phyloP scores from a whole-genome alignment of 2,329 filamentous ascomycete genomes.

The Hypoxylon sp. region DNA sequence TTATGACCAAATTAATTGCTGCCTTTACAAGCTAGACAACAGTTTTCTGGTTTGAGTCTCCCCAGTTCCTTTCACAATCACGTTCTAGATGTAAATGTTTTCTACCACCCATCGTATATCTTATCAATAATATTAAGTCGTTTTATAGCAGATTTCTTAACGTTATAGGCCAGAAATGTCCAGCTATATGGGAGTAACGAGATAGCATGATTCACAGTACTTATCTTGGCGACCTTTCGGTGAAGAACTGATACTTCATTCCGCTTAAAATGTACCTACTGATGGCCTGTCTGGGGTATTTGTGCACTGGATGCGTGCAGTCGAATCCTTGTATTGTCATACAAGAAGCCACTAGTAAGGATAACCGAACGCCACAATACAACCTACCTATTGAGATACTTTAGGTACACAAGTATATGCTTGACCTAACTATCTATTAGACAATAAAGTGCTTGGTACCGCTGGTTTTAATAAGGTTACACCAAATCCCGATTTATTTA shows the following conservation, averaged over 20 bases:
- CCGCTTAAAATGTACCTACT: not conserved
- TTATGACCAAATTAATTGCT: not conserved
- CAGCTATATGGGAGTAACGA: not conserved
- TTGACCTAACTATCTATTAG: not conserved
- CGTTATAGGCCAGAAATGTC: not conserved
- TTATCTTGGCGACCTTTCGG: not conserved
- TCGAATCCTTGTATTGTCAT: slow-evolving; percentile 6
- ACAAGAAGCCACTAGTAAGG: slow-evolving; percentile 9
- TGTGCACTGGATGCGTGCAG: slow-evolving; percentile 2
- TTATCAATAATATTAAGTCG: not conserved
- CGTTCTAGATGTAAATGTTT: not conserved
- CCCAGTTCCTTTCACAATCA: not conserved
- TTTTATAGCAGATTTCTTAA: not conserved
- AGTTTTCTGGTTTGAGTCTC: not conserved
- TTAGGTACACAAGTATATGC: not conserved
- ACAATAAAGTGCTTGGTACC: not conserved
- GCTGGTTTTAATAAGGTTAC: not conserved
- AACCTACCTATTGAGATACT: not conserved
- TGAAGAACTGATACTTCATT: not conserved
- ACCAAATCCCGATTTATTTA: not conserved
- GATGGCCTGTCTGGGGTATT: not conserved
- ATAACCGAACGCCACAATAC: slow-evolving; percentile 12
- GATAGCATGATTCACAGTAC: not conserved
- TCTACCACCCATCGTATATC: not conserved
- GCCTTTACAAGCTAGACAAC: not conserved